Conservation (phyloP, 805 yeast genomes). For the Henningerozyma blattae region DNA sequence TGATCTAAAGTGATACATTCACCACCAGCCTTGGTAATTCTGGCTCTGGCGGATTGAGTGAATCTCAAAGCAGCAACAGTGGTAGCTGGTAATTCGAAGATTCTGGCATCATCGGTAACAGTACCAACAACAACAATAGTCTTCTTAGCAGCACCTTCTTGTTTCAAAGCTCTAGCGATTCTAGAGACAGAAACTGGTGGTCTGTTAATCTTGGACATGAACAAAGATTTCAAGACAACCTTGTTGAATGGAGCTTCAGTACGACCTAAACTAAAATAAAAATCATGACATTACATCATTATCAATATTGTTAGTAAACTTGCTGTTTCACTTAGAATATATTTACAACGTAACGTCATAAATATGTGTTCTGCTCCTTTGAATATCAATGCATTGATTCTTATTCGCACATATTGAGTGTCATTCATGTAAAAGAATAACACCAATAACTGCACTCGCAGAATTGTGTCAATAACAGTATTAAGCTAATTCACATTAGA, state of each 20-base stretch:
- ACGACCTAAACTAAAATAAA: constrained; percentile 54
- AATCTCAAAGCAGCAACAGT: constrained; percentile 98
- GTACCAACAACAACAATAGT: constrained; percentile 98
- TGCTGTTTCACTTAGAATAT: neutral
- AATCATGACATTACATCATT: constrained; percentile 2
- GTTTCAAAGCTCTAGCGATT: constrained; percentile 71
- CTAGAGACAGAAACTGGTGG: constrained; percentile 98
- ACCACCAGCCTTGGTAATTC: constrained; percentile 97
- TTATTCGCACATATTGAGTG: too few species aligned
- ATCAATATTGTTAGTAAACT: constrained; percentile 25
- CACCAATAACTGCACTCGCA: too few species aligned
- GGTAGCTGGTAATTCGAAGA: constrained; percentile 88
- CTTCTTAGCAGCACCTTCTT: constrained; percentile 79
- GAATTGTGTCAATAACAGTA: too few species aligned
- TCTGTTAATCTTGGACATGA: constrained; percentile 97
- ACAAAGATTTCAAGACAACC: constrained; percentile 85
- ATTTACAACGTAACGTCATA: too few species aligned
- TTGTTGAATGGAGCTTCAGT: constrained; percentile 99
- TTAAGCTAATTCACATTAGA: too few species aligned
- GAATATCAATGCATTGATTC: neutral
- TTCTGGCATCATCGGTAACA: constrained; percentile 95
- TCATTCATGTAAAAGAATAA: too few species aligned
- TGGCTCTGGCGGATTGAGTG: constrained; percentile 98
- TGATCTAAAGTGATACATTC: constrained; percentile 98
- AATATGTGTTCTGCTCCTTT: too few species aligned